Evolutionary conservation across 2,329 filamentous ascomycete genomes (phyloP).

Genomic region (Chrysosphaeria jannelii): DNA sequence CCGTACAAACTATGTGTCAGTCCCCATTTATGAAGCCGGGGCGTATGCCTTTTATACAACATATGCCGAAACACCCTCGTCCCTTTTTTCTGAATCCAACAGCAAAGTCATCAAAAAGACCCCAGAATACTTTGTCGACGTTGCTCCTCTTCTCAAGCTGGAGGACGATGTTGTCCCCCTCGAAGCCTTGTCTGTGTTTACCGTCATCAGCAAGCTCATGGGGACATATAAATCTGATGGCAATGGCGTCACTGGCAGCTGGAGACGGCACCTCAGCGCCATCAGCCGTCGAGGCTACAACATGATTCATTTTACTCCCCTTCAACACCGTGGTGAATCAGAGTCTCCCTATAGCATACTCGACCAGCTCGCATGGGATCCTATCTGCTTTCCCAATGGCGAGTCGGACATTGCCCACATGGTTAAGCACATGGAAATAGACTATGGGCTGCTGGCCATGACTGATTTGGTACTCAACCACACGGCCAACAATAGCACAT

Average conservation of each 20-base stretch:
- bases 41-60: conserved; percentile 88
- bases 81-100: neutral
- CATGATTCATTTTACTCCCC: conserved; percentile 92
- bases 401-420: conserved; percentile 54
- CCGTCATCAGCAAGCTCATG: conserved; percentile 93
- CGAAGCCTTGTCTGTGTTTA: conserved; percentile 72
- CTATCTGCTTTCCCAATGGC: conserved; percentile 50
- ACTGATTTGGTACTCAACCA: conserved; percentile 97
- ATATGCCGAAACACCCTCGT: conserved; percentile 32
- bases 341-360: conserved; percentile 96
- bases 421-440: conserved; percentile 52
- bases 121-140: conserved; percentile 70
- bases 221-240: conserved; percentile 56
- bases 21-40: conserved; percentile 56
- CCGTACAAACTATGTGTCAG: conserved; percentile 62
- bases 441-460: conserved; percentile 60
- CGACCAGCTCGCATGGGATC: conserved; percentile 72
- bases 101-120: conserved; percentile 19
- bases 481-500: conserved; percentile 81
- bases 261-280: conserved; percentile 65
- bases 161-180: conserved; percentile 48
- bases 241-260: too few relatives aligned
- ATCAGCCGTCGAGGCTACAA: conserved; percentile 88
- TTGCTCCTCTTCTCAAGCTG: conserved; percentile 51
- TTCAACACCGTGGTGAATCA: conserved; percentile 65